phyloP scores from a whole-genome alignment of 164 flowering plant genomes.

The Tinospora cordifolia region DNA sequence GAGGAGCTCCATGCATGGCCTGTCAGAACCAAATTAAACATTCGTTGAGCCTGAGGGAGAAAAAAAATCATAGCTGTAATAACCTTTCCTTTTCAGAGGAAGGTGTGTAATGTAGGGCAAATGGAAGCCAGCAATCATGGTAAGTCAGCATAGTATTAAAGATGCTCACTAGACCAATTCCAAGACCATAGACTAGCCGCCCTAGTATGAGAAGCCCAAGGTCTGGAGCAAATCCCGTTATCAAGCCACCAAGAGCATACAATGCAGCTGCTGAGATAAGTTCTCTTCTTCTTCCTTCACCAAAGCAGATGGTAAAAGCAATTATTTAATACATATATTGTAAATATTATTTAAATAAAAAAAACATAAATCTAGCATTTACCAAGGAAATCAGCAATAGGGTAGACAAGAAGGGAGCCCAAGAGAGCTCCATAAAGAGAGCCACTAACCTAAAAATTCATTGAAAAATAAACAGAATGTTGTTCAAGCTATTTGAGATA shows the following conservation, averaged over 20 bases:
- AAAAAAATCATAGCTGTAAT: background rate
- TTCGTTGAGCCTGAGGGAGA: background rate
- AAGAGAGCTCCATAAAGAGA: constrained; percentile 94
- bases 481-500: background rate
- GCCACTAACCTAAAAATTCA: constrained; percentile 70
- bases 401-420: constrained; percentile 76
- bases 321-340: background rate
- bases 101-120: background rate
- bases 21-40: constrained; percentile 26
- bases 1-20: constrained; percentile 99
- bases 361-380: constrained; percentile 15
- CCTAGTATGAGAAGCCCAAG: constrained; percentile 65
- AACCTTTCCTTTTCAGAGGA: background rate
- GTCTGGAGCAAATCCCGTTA: constrained; percentile 63
- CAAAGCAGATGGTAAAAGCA: background rate
- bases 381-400: constrained; percentile 94
- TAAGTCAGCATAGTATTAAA: background rate
- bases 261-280: constrained; percentile 60
- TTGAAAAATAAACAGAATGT: background rate
- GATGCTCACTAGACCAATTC: constrained; percentile 82
- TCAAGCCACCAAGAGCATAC: constrained; percentile 54
- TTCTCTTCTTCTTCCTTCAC: constrained; percentile 76
- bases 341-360: constrained; percentile 3
- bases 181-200: constrained; percentile 78
- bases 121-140: background rate